Conservation (phyloP, 75 land plant species). For the Pinus tabuliformis region DNA sequence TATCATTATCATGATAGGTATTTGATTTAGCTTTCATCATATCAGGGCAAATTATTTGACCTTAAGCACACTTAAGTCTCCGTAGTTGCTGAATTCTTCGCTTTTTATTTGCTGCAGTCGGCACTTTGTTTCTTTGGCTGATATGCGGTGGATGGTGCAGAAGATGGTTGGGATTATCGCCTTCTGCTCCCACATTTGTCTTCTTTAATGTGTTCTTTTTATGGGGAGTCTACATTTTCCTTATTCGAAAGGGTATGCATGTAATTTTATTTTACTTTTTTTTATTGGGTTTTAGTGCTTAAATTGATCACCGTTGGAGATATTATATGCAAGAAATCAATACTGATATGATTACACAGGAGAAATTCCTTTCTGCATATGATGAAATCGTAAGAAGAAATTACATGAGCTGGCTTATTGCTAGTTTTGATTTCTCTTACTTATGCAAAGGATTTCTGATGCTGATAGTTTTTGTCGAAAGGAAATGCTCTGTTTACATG, state of each 20-base stretch:
- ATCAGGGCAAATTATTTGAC: not conserved
- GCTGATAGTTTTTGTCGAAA: not conserved
- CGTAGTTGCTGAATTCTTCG: no score
- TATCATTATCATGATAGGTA: not conserved
- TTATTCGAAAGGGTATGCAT: slow-evolving; percentile 28
- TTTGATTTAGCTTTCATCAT: not conserved
- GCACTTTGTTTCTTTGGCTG: slow-evolving; percentile 15
- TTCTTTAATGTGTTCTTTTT: slow-evolving; percentile 34
- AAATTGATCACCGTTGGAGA: not conserved
- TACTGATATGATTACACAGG: no score
- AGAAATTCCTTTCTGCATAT: not conserved
- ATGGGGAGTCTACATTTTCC: slow-evolving; percentile 31
- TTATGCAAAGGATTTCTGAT: slow-evolving; percentile 4
- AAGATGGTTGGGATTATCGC: slow-evolving; percentile 32
- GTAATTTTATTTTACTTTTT: not conserved
- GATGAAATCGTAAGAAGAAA: not conserved
- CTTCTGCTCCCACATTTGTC: slow-evolving; percentile 61
- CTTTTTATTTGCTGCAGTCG: slow-evolving; percentile 22
- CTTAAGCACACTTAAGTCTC: no score
- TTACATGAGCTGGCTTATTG: not conserved
- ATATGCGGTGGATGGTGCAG: slow-evolving; percentile 24
- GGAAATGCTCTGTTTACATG: not conserved
- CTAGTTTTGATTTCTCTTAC: not conserved
- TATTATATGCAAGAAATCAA: no score
- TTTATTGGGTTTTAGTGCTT: not conserved